Conservation (phyloP, 2,329 filamentous ascomycete species). For the Cladosporium sp. region DNA sequence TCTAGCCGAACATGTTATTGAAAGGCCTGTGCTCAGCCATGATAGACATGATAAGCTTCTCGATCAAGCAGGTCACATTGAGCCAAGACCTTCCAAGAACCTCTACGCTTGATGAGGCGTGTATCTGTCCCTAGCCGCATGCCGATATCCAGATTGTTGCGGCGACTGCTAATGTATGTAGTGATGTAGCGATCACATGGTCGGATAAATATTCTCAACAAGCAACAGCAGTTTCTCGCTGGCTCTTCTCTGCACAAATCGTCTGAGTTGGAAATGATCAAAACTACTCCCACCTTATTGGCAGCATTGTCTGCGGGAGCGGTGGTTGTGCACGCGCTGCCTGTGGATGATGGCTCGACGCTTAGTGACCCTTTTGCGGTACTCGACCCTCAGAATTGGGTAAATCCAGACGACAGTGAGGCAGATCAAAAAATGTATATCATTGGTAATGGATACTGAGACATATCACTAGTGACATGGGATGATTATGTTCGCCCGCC, state of each 20-base stretch:
- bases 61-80: conserved; percentile 16
- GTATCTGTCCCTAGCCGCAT: conserved; percentile 5
- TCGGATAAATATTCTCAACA: not conserved
- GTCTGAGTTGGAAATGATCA: not conserved
- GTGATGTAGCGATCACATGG: not conserved
- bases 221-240: not conserved
- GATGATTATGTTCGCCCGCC: conserved; percentile 51
- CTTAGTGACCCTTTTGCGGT: conserved; percentile 47
- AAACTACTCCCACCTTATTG: not conserved
- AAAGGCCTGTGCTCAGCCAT: not conserved
- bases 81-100: conserved; percentile 16
- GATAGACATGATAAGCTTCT: conserved; percentile 20
- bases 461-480: conserved; percentile 47
- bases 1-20: not conserved
- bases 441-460: not conserved
- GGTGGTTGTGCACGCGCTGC: conserved; percentile 1
- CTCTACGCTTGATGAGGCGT: conserved; percentile 16
- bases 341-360: conserved; percentile 3
- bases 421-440: not conserved
- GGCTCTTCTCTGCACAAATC: not conserved
- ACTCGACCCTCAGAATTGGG: conserved; percentile 55
- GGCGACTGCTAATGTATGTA: not conserved
- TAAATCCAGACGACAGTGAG: conserved; percentile 49
- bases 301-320: conserved; percentile 8
- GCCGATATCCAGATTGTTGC: not conserved